Conservation (phyloP, 495 filamentous ascomycete genomes). For the Chaetomium tenue region DNA sequence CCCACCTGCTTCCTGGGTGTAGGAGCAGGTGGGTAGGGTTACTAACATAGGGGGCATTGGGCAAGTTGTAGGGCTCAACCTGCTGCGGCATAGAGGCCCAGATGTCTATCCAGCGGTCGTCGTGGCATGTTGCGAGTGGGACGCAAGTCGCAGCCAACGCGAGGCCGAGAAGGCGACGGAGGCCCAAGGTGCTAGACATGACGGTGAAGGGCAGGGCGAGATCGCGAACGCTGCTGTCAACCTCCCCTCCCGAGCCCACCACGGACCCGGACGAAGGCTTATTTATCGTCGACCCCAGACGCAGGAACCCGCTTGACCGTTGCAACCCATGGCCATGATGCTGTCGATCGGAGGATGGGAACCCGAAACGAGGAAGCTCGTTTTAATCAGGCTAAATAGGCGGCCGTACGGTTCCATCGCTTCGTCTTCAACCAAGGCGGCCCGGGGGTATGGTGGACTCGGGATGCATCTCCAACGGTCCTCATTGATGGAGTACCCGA, state of each 20-base stretch:
- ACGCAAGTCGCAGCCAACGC: slow-evolving; percentile 20
- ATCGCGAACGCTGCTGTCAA: slow-evolving; percentile 6
- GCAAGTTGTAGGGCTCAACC: slow-evolving; percentile 55
- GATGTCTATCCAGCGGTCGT: slow-evolving; percentile 54
- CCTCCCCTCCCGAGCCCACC: background rate
- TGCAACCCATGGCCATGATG: slow-evolving; percentile 10
- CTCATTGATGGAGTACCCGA: slow-evolving; percentile 21
- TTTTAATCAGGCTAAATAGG: slow-evolving; percentile 31
- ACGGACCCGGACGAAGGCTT: background rate
- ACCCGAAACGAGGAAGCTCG: slow-evolving; percentile 22
- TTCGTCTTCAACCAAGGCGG: slow-evolving; percentile 9
- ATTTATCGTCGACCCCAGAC: slow-evolving; percentile 18
- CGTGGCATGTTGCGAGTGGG: slow-evolving; percentile 21
- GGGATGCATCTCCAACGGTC: slow-evolving; percentile 20
- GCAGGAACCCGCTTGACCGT: slow-evolving; percentile 28
- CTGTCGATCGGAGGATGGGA: background rate
- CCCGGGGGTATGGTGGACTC: slow-evolving; percentile 8
- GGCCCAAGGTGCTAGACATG: slow-evolving; percentile 19
- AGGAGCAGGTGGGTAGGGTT: background rate
- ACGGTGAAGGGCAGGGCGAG: background rate
- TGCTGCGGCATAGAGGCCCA: slow-evolving; percentile 61
- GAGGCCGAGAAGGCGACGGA: slow-evolving; percentile 26
- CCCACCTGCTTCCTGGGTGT: background rate
- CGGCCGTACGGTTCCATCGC: slow-evolving; percentile 10
- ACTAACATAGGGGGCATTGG: slow-evolving; percentile 54